phyloP scores from a whole-genome alignment of 345 rosid species.

The Hirschfeldia incana region DNA sequence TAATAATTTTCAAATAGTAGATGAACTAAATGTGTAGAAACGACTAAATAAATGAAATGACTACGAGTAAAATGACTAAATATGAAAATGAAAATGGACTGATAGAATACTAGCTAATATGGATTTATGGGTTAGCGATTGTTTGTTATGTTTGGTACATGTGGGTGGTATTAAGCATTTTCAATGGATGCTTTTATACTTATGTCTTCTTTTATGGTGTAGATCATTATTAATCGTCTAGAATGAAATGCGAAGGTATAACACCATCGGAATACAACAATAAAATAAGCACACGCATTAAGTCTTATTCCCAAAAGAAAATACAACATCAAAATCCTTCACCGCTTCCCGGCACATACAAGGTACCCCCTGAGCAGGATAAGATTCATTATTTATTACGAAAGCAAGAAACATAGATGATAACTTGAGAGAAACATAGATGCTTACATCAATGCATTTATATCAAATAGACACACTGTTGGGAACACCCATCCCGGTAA shows the following conservation, averaged over 20 bases:
- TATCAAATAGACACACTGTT: conserved; percentile 29
- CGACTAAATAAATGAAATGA: no score
- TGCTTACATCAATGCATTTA: conserved; percentile 5
- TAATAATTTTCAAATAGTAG: not conserved
- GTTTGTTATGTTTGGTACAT: no score
- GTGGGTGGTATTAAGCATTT: no score
- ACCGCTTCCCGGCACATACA: not conserved
- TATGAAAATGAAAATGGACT: no score
- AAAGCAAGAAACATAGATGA: not conserved
- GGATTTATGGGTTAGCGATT: no score
- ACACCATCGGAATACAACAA: no score
- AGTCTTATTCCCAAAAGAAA: not conserved
- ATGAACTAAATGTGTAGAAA: not conserved
- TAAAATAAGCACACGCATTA: not conserved
- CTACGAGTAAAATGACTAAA: no score
- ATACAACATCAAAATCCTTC: not conserved
- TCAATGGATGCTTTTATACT: no score
- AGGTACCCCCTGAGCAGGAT: not conserved
- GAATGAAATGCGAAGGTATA: no score
- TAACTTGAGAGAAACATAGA: not conserved
- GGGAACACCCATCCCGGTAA: conserved; percentile 40
- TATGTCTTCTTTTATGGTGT: no score
- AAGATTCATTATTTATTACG: not conserved
- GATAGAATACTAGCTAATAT: no score
- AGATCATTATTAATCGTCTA: no score